A percentile compares a stretch with the other conserved stretches of the same genome.
Conservation (phyloP, 805 yeast species). For the Saturnispora zaruensis region DNA sequence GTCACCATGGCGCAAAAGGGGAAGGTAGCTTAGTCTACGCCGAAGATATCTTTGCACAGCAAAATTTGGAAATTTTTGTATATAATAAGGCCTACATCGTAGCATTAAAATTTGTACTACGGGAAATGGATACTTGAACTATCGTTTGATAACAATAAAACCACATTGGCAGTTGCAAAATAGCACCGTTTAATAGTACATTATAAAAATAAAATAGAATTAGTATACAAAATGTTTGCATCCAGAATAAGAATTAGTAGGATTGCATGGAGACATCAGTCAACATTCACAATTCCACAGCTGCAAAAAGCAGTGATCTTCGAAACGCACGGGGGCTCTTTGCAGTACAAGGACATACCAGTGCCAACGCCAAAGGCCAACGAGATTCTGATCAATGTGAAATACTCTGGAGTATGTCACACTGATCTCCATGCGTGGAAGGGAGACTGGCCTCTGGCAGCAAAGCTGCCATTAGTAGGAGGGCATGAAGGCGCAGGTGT, state of each 20-base stretch:
- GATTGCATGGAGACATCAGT: slow-evolving; percentile 20
- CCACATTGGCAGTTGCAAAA: neutral
- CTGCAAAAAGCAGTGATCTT: slow-evolving; percentile 67
- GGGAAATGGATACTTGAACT: neutral
- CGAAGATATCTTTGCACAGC: neutral
- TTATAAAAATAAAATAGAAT: too few relatives aligned
- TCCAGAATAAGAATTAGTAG: slow-evolving; percentile 15
- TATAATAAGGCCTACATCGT: neutral
- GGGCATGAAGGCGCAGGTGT: slow-evolving; percentile 73
- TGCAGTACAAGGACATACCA: slow-evolving; percentile 63
- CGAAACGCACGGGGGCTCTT: slow-evolving; percentile 54
- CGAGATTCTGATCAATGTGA: slow-evolving; percentile 56
- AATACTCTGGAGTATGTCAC: slow-evolving; percentile 70
- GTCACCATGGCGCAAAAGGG: neutral
- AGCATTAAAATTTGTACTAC: neutral
- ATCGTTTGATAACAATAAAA: neutral
- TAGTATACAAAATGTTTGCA: slow-evolving; percentile 16
- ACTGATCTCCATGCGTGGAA: slow-evolving; percentile 70
- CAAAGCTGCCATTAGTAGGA: slow-evolving; percentile 54
- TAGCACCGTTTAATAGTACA: neutral
- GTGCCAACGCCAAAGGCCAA: slow-evolving; percentile 60
- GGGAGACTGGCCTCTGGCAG: slow-evolving; percentile 61
- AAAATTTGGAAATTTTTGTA: neutral
- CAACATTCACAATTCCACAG: slow-evolving; percentile 39
- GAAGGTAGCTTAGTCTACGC: neutral